These are phyloP conservation scores for Barbarea vulgaris DNA, from an alignment of 345 rosid genomes.

Conservation along the genomic window DNA sequence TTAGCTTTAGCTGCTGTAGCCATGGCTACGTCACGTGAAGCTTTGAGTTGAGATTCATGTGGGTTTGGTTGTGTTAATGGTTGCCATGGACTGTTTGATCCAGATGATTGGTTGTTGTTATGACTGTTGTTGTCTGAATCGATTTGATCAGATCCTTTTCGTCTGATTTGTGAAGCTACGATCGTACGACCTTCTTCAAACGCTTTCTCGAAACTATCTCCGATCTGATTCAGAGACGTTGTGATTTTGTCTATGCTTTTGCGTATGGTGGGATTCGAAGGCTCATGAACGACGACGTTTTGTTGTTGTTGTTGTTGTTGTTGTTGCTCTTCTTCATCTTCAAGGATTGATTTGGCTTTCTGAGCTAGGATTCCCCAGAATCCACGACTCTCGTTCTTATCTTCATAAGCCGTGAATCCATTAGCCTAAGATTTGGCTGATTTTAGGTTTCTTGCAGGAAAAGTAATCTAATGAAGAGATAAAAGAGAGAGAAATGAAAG, in stretches of 20 bases:
- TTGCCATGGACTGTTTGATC: slow-evolving; percentile 55
- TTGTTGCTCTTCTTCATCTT: slow-evolving; percentile 56
- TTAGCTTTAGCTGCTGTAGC: slow-evolving; percentile 99
- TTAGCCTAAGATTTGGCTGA: slow-evolving; percentile 32
- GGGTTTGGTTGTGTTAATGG: slow-evolving; percentile 45
- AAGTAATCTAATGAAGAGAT: neutral
- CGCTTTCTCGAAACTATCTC: slow-evolving; percentile 88
- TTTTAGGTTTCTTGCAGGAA: slow-evolving; percentile 7
- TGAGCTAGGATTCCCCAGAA: slow-evolving; percentile 90
- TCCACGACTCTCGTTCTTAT: slow-evolving; percentile 50
- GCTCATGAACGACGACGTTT: slow-evolving; percentile 25
- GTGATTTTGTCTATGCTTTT: slow-evolving; percentile 76
- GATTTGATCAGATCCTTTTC: slow-evolving; percentile 51
- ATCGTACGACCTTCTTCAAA: slow-evolving; percentile 88
- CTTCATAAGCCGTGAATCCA: slow-evolving; percentile 75
- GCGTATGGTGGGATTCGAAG: slow-evolving; percentile 62
- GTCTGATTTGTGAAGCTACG: slow-evolving; percentile 73
- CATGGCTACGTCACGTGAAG: slow-evolving; percentile 99
- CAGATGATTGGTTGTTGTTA: slow-evolving; percentile 48
- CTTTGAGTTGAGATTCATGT: slow-evolving; percentile 90
- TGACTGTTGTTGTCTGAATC: slow-evolving; percentile 33
- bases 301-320: slow-evolving; percentile 5
- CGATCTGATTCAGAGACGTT: slow-evolving; percentile 80
- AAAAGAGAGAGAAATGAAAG: slow-evolving; percentile 15
- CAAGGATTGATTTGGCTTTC: slow-evolving; percentile 82